Base-by-base conservation (phyloP, 1,284 basidiomycete genomes). In the Cystobasidium sp. region DNA sequence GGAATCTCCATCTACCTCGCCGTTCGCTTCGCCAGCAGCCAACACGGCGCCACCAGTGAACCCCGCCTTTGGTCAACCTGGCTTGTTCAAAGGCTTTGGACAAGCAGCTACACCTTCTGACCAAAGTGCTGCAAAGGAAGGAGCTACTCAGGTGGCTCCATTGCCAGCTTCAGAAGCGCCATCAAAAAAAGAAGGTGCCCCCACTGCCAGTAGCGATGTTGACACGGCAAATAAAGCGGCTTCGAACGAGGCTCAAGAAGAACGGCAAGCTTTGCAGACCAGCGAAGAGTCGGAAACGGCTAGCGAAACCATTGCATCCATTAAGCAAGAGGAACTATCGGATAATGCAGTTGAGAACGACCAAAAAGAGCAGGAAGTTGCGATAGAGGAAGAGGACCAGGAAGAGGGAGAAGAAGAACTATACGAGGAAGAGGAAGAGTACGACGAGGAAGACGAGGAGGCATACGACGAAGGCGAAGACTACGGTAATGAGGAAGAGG, bases 51-150 rank as follows among this genome's bases (percentile, higher is more conserved):
- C 59, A 0, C 44, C 46, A 43, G 39, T 44, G 24, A 39, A 49
- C 46, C 46, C 75, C 12, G n/a, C 76, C 9, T 68, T 68, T 47
- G 58, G 55, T 20, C 41, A 68, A 22, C 73, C 58, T 49, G 65
- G 64, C 39, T 49, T 63, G 24, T 68, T 68, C 67, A 63, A 47
- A 39, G 37, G 37, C 12, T 56, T 39, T 58, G 22, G 22, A 14
- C 22, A 58, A 16, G 16, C 12, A 58, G 12, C 55, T 2, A 14
- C 46, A 49, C n/a, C 46, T 12, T n/a, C 56, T 58, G 31, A 14
- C 18, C 52, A 14, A 22, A 22, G 18, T 16, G 18, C 52, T 53
- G 3, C 20, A 20, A 9, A 16, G 24, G 20, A n/a, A 20, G 9
- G 18, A 9, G 52, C 18, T 22, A 18, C 6, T 22, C 10, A 59